phyloP scores from a whole-genome alignment of 805 yeast species.

The Candida golubevii region DNA sequence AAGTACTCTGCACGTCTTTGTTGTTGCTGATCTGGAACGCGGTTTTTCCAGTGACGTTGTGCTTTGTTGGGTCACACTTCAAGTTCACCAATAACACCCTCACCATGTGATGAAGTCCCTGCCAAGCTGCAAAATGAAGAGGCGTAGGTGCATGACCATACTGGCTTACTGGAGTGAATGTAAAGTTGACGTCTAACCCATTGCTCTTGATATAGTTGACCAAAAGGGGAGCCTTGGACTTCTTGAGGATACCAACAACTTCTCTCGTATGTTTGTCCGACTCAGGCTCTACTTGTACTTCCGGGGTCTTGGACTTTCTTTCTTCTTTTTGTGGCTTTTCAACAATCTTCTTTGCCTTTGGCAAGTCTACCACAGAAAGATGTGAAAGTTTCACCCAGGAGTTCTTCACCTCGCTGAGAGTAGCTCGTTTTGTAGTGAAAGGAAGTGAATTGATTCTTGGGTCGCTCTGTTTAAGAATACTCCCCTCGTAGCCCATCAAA shows the following conservation, averaged over 20 bases:
- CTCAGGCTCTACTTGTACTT: constrained; percentile 11
- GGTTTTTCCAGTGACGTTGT: constrained; percentile 53
- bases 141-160: constrained; percentile 63
- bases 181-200: constrained; percentile 48
- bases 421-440: constrained; percentile 86
- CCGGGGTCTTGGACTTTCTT: constrained; percentile 13
- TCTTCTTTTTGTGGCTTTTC: constrained; percentile 9
- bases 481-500: constrained; percentile 62
- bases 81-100: constrained; percentile 55
- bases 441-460: constrained; percentile 68
- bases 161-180: constrained; percentile 50
- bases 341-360: constrained; percentile 32
- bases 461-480: constrained; percentile 51
- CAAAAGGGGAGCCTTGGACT: constrained; percentile 73
- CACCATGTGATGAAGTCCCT: constrained; percentile 65
- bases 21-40: constrained; percentile 64
- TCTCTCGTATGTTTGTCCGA: constrained; percentile 54
- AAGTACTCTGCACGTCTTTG: constrained; percentile 44
- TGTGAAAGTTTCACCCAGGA: constrained; percentile 81
- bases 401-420: constrained; percentile 69
- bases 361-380: constrained; percentile 50
- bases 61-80: constrained; percentile 65
- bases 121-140: constrained; percentile 71
- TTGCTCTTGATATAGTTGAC: constrained; percentile 58
- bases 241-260: constrained; percentile 55